Base-by-base conservation (phyloP, 306 rosid species). In the Pueraria montana region DNA sequence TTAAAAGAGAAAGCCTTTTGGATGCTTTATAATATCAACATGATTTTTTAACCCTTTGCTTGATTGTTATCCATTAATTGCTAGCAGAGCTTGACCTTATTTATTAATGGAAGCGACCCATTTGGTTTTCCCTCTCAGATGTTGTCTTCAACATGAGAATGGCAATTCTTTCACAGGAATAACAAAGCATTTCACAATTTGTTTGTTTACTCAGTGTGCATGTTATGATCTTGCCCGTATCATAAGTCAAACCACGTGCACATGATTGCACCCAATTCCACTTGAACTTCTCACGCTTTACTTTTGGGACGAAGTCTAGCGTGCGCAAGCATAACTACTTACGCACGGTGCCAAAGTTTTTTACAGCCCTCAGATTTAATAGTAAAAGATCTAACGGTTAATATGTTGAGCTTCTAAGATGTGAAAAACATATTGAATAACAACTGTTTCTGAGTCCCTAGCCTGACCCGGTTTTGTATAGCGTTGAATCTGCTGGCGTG, bases 121-220 rank as follows among this genome's bases (percentile, higher is more conserved):
- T 38, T 59, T 38, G 52, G 27, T 50, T 83, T 61, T 77, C 50
- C 23, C 14, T 77, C 24, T 59, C 59, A 58, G 82, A 76, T 56
- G 72, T 77, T 83, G 55, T 61, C 50, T 77, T 48, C 49, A 36
- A 62, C 80, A 62, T 71, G 62, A 62, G 59, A 77, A 23, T 71
- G 79, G 61, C 2, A 78, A 4, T 50, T 83, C 80, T 83, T 83
- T 78, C 83, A 71, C 26, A 17, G 8, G 17, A 20, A 63, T 49
- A 56, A 50, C 79, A 49, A 71, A 50, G 34, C 75, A 83, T 45
- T 40, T 17, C 59, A 38, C 12, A 72, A 14, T 59, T 82, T 82
- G 21, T 70, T 64, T 40, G 71, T 62, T 46, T 24, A 38, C 36
- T 48, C 27, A 76, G 40, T 56, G 23, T 56, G 13, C 65, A 21